Evolutionary conservation across 352 stramenopile species (phyloP).

Genomic region (Phytophthora ramorum): DNA sequence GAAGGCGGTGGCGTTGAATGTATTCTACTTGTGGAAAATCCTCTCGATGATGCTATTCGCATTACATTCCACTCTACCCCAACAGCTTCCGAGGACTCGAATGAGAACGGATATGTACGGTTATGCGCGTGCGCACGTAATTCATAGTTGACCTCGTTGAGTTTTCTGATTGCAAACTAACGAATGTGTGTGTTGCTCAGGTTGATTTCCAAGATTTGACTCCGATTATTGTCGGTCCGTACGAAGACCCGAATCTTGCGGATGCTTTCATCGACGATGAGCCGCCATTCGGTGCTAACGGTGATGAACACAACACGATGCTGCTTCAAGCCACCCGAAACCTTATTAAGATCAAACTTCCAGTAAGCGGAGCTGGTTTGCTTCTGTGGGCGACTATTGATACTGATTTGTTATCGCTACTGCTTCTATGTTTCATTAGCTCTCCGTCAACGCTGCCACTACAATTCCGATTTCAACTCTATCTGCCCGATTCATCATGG

Average conservation of each 20-base stretch:
- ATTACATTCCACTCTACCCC: constrained; percentile 50
- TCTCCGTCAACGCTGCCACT: constrained; percentile 11
- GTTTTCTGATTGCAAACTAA: constrained; percentile 6
- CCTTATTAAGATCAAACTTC: constrained; percentile 62
- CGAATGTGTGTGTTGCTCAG: constrained; percentile 20
- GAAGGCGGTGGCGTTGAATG: constrained; percentile 41
- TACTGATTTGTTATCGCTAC: background rate
- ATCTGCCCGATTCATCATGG: constrained; percentile 58
- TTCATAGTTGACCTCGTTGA: background rate
- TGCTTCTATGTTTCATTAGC: constrained; percentile 18
- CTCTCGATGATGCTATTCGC: constrained; percentile 77
- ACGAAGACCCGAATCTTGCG: constrained; percentile 85
- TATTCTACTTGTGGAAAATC: constrained; percentile 82
- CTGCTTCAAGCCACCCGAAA: constrained; percentile 59
- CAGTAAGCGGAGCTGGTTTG: constrained; percentile 26
- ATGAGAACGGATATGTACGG: constrained; percentile 45
- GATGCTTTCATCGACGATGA: constrained; percentile 65
- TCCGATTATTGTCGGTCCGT: constrained; percentile 74
- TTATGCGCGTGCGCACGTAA: background rate
- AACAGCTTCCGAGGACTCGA: background rate
- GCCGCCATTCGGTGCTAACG: constrained; percentile 16
- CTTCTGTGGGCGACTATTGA: background rate
- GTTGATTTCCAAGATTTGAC: constrained; percentile 59
- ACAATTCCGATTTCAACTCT: constrained; percentile 15
- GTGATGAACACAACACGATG: constrained; percentile 52